phyloP scores from a whole-genome alignment of 2,329 filamentous ascomycete genomes.

The Xylogone sp. region DNA sequence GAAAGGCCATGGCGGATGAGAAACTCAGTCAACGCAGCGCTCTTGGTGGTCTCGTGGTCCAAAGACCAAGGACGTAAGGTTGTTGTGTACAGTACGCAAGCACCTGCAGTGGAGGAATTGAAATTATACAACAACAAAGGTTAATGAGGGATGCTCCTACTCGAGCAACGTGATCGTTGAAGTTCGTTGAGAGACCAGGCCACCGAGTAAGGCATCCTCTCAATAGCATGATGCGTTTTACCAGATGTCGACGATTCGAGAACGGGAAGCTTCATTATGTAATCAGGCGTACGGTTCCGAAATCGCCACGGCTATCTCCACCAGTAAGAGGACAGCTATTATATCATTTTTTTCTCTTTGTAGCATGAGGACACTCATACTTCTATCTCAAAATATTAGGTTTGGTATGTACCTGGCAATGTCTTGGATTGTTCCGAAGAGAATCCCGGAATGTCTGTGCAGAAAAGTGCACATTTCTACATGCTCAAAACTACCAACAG shows the following conservation, averaged over 20 bases:
- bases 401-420: too few species aligned
- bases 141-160: neutral
- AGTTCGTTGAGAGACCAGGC: neutral
- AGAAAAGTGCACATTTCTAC: too few species aligned
- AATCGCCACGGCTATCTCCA: neutral
- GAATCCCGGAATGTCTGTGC: too few species aligned
- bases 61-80: neutral
- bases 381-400: too few species aligned
- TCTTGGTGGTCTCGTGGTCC: neutral
- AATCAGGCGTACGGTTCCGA: neutral
- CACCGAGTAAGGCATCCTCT: neutral
- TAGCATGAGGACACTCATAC: too few species aligned
- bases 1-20: conserved; percentile 20
- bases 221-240: neutral
- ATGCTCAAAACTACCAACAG: too few species aligned
- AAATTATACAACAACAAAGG: neutral
- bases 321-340: too few species aligned
- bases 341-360: too few species aligned
- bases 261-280: neutral
- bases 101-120: neutral
- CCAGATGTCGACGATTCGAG: neutral
- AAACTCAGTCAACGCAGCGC: neutral
- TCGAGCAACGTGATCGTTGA: neutral
- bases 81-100: neutral
- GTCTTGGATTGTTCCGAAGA: too few species aligned